Evolutionary conservation across 306 rosid species (phyloP), one percentile per base, ranked within the genome.

Genomic region (Casuarina equisetifolia): DNA sequence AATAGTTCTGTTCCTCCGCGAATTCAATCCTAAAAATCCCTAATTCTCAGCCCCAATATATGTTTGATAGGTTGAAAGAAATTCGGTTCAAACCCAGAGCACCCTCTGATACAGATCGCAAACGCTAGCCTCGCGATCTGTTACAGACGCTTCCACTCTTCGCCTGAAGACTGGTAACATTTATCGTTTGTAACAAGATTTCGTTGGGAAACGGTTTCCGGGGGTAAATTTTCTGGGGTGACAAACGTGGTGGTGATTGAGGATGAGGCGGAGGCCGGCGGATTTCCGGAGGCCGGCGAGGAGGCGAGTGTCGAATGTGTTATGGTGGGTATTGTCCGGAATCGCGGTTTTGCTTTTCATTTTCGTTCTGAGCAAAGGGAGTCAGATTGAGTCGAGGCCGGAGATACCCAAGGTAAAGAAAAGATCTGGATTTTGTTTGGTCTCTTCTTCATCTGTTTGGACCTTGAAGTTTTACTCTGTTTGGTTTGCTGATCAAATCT

Each of bases 251-350:
- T 49, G 70, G 53, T 16, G 59, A 40, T 50, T 39, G 72, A 77
- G 69, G 3, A 94, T 94, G 98, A 87, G 98, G 87, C 88, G 98
- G 78, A 86, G 97, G 78, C 79, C 89, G 32, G 71, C 80, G 81
- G 97, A 92, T 79, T 88, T 84, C 78, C 97, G 98, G 38, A 75
- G 98, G 86, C 92, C 98, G 7, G 89, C 70, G 69, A 81, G 97
- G 85, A 86, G 92, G 82, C 90, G 89, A 88, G 85, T 94, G 48
- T 88, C 95, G 35, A 96, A 89, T 83, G 89, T 77, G 4, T 74
- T 86, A 4, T 94, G 97, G 97, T 90, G 89, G 90, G 84, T 82
- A 70, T 80, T 94, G 80, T 92, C 91, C 42, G 86, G 89, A 32
- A 83, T 85, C 35, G 95, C 92, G 57, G 75, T 89, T 80, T 71